Percentiles rank a stretch among this genome's conserved stretches.
These are phyloP conservation scores for Alternaria triticina DNA, from an alignment of 2,329 filamentous ascomycete genomes.

Conservation along the genomic window DNA sequence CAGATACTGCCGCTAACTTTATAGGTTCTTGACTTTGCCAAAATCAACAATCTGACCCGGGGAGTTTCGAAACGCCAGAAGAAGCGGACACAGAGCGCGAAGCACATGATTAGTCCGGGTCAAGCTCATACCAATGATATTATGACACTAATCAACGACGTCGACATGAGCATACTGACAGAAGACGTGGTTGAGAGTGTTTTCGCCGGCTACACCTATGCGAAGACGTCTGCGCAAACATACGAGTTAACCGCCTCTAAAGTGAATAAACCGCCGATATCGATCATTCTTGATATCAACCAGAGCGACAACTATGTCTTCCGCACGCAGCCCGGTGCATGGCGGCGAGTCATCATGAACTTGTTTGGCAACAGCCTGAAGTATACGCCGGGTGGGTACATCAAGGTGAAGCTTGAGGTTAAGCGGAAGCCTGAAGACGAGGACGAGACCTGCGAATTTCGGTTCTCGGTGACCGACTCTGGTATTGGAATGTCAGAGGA, in stretches of 20 bases:
- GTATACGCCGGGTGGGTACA: slow-evolving; percentile 46
- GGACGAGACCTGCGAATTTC: slow-evolving; percentile 38
- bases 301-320: slow-evolving; percentile 45
- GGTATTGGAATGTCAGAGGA: slow-evolving; percentile 51
- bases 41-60: slow-evolving; percentile 47
- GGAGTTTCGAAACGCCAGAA: slow-evolving; percentile 39
- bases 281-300: slow-evolving; percentile 46
- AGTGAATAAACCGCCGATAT: slow-evolving; percentile 27
- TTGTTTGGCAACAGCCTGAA: slow-evolving; percentile 50
- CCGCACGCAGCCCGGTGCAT: slow-evolving; percentile 47
- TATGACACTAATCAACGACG: slow-evolving; percentile 44
- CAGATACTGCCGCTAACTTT: slow-evolving; percentile 11
- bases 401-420: slow-evolving; percentile 46
- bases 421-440: slow-evolving; percentile 21
- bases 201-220: slow-evolving; percentile 46
- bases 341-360: slow-evolving; percentile 50
- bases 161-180: slow-evolving; percentile 43
- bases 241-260: slow-evolving; percentile 28
- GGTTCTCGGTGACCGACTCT: slow-evolving; percentile 46
- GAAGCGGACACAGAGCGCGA: slow-evolving; percentile 37
- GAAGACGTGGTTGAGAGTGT: slow-evolving; percentile 49
- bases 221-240: slow-evolving; percentile 36
- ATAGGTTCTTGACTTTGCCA: slow-evolving; percentile 50
- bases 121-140: slow-evolving; percentile 43
- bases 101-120: slow-evolving; percentile 38